These are phyloP conservation scores for Mycosphaerelloides madeirae DNA, from an alignment of 2,329 filamentous ascomycete genomes.

Conservation along the genomic window DNA sequence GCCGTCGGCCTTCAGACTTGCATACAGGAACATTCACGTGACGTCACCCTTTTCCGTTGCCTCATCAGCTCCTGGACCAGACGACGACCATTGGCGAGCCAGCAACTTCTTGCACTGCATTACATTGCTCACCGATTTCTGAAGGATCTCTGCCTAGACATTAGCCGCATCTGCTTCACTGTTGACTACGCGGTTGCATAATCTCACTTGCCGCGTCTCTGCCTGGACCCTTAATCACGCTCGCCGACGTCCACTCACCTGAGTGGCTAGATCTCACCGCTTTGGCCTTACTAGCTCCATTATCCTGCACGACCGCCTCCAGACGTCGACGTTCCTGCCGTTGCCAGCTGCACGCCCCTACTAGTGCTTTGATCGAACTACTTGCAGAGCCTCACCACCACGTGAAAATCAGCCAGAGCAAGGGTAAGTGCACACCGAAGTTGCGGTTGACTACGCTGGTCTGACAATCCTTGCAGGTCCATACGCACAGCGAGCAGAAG, in stretches of 20 bases:
- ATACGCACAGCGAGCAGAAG: background rate
- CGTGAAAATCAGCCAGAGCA: constrained; percentile 2
- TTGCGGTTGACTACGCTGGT: constrained; percentile 7
- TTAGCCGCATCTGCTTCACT: no score
- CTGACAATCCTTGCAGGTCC: background rate
- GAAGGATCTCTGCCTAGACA: no score
- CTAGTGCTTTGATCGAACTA: constrained; percentile 5
- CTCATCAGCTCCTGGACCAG: background rate
- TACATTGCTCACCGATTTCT: background rate
- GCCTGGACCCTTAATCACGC: no score
- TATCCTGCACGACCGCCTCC: background rate
- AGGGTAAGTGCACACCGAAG: constrained; percentile 22
- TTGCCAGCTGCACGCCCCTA: constrained; percentile 5
- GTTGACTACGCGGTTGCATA: no score
- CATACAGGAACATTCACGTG: background rate
- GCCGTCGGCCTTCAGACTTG: no score
- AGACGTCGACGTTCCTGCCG: constrained; percentile 7
- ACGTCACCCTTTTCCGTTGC: background rate
- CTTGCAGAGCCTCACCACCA: constrained; percentile 2
- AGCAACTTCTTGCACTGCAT: background rate
- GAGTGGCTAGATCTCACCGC: background rate
- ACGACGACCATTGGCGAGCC: no score
- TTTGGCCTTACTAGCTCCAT: background rate
- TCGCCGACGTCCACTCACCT: no score
- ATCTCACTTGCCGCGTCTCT: no score